phyloP scores from a whole-genome alignment of 2,329 filamentous ascomycete genomes.

The Celoporthe dispersa region DNA sequence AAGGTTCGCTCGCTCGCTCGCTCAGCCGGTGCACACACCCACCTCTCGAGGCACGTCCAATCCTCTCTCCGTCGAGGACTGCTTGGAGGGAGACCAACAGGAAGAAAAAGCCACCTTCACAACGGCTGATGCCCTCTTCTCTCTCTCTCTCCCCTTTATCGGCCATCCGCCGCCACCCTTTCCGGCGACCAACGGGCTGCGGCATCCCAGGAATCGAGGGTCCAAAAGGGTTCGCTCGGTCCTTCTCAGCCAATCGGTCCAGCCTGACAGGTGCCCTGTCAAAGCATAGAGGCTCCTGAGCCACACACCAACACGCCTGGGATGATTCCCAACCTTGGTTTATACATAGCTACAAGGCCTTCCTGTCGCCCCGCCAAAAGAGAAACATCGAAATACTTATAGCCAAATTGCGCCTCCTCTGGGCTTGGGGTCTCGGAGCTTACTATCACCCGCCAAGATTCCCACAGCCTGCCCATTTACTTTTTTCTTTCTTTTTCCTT shows the following conservation, averaged over 20 bases:
- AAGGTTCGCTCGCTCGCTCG: too few species aligned
- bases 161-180: neutral
- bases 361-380: neutral
- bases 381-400: neutral
- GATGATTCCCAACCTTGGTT: neutral
- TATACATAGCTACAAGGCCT: neutral
- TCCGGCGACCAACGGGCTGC: neutral
- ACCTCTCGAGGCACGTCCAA: too few species aligned
- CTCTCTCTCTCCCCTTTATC: too few species aligned
- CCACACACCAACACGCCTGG: neutral
- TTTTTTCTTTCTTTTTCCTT: neutral
- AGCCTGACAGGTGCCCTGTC: neutral
- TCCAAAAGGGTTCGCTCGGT: neutral
- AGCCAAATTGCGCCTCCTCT: conserved; percentile 4
- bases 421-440: neutral
- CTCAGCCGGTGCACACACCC: too few species aligned
- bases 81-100: too few species aligned
- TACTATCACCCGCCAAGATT: neutral
- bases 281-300: neutral
- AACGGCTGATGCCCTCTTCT: too few species aligned
- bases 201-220: neutral
- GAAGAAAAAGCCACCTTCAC: too few species aligned
- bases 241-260: conserved; percentile 3
- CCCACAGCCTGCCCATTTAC: neutral
- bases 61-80: too few species aligned